phyloP scores from a whole-genome alignment of 2,329 filamentous ascomycete species.

The Pseudocercospora fijiensis region DNA sequence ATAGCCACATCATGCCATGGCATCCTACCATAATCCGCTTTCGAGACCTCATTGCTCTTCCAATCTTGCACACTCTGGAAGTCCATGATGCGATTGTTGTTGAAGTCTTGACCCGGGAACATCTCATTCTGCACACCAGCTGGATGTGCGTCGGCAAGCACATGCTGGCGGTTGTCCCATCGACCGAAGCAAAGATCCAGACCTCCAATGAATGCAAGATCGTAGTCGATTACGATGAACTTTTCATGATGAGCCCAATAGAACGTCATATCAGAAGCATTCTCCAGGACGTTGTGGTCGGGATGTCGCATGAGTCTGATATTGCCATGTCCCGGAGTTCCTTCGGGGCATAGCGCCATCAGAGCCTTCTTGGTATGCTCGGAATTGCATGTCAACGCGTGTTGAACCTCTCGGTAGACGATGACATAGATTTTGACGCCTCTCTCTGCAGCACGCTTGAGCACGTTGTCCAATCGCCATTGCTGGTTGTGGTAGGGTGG shows the following conservation, averaged over 20 bases:
- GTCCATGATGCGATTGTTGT: slow-evolving; percentile 95
- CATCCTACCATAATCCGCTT: slow-evolving; percentile 90
- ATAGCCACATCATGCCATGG: slow-evolving; percentile 97
- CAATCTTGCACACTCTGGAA: slow-evolving; percentile 89
- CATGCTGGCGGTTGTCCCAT: slow-evolving; percentile 86
- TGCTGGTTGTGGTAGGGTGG: slow-evolving; percentile 80
- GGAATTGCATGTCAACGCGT: slow-evolving; percentile 80
- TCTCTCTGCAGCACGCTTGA: slow-evolving; percentile 85
- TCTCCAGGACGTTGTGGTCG: slow-evolving; percentile 92
- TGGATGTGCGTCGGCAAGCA: slow-evolving; percentile 83
- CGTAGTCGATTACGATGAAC: slow-evolving; percentile 91
- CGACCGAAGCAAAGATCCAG: slow-evolving; percentile 93
- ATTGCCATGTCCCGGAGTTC: slow-evolving; percentile 78
- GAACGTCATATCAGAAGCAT: slow-evolving; percentile 91
- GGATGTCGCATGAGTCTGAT: slow-evolving; percentile 88
- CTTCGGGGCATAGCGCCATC: slow-evolving; percentile 74
- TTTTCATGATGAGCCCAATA: slow-evolving; percentile 99
- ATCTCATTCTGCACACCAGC: slow-evolving; percentile 77
- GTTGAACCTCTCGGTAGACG: slow-evolving; percentile 77
- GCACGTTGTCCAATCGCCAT: slow-evolving; percentile 79
- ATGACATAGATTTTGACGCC: slow-evolving; percentile 93
- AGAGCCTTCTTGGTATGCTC: slow-evolving; percentile 88
- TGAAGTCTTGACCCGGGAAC: slow-evolving; percentile 96
- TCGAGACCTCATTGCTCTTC: slow-evolving; percentile 89
- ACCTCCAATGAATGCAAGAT: slow-evolving; percentile 87